Percentiles rank a stretch among this genome's conserved stretches.
phyloP scores from a whole-genome alignment of 805 yeast genomes.

The Clavispora vitiphila region DNA sequence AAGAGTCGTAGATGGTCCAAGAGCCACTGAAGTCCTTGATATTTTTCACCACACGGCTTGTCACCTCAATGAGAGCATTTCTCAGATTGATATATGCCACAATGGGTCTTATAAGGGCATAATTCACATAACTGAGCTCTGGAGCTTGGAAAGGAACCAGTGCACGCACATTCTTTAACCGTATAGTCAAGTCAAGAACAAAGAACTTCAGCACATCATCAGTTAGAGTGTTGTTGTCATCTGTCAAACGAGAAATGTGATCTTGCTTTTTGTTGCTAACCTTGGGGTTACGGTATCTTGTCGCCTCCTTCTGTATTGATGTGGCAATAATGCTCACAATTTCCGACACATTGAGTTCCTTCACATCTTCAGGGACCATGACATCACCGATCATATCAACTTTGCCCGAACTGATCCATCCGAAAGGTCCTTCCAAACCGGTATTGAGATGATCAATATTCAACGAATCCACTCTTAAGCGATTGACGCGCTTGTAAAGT shows the following conservation, averaged over 20 bases:
- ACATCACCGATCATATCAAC: constrained; percentile 94
- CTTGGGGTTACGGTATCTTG: constrained; percentile 35
- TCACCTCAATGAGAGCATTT: constrained; percentile 83
- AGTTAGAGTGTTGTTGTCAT: constrained; percentile 11
- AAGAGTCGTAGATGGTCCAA: constrained; percentile 92
- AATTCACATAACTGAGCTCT: constrained; percentile 88
- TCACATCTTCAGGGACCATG: constrained; percentile 65
- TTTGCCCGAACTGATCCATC: constrained; percentile 91
- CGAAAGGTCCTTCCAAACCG: constrained; percentile 91
- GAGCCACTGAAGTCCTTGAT: constrained; percentile 87
- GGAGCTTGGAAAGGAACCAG: constrained; percentile 79
- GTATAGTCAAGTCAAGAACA: constrained; percentile 73
- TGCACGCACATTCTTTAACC: constrained; percentile 82
- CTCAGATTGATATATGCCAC: constrained; percentile 91
- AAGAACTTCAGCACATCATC: constrained; percentile 50
- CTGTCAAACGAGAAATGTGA: constrained; percentile 25
- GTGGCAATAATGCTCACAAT: constrained; percentile 45
- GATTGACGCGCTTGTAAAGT: constrained; percentile 60
- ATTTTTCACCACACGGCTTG: constrained; percentile 74
- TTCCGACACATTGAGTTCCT: constrained; percentile 44
- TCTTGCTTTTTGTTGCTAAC: constrained; percentile 24
- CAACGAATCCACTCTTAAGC: constrained; percentile 80
- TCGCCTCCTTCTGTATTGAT: constrained; percentile 45
- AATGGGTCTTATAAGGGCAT: constrained; percentile 88
- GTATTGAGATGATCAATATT: constrained; percentile 85